Conservation (phyloP, 1,139 yeast genomes). For the Suhomyces taliae region DNA sequence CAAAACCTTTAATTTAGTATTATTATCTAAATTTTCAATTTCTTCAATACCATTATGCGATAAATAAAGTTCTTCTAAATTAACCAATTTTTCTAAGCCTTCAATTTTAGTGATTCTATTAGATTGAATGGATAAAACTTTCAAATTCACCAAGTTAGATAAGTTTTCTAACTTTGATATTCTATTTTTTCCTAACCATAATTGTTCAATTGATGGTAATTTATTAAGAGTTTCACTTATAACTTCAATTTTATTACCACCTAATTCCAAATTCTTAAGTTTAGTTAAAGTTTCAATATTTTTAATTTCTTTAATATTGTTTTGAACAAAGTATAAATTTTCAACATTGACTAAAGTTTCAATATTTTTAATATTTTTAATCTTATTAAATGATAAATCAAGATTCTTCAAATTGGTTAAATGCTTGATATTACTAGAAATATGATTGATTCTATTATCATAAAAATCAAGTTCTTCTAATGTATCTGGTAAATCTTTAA, state of each 20-base stretch:
- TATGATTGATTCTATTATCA: conserved; percentile 88
- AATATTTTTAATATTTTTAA: conserved; percentile 81
- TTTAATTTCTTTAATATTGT: conserved; percentile 73
- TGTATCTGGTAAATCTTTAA: conserved; percentile 58
- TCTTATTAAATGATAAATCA: conserved; percentile 89
- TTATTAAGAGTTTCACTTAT: conserved; percentile 59
- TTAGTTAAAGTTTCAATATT: conserved; percentile 58
- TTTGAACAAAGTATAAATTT: conserved; percentile 83
- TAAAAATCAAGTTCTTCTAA: conserved; percentile 84
- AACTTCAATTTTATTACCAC: conserved; percentile 77
- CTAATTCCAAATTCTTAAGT: conserved; percentile 79
- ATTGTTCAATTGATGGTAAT: conserved; percentile 60
- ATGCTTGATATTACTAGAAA: conserved; percentile 65
- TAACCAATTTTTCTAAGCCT: conserved; percentile 70
- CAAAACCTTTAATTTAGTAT: conserved; percentile 64
- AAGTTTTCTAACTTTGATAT: conserved; percentile 69
- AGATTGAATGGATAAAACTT: conserved; percentile 84
- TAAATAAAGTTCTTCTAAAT: conserved; percentile 81
- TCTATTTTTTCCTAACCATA: conserved; percentile 93
- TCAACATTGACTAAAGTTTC: conserved; percentile 62
- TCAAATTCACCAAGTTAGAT: conserved; percentile 58
- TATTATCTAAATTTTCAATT: conserved; percentile 77
- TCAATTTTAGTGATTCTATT: conserved; percentile 79
- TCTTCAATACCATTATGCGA: conserved; percentile 80
- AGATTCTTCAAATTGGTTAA: conserved; percentile 58